Evolutionary conservation across 2,329 filamentous ascomycete genomes (phyloP).

Genomic region (Ascochyta clinopodiicola): DNA sequence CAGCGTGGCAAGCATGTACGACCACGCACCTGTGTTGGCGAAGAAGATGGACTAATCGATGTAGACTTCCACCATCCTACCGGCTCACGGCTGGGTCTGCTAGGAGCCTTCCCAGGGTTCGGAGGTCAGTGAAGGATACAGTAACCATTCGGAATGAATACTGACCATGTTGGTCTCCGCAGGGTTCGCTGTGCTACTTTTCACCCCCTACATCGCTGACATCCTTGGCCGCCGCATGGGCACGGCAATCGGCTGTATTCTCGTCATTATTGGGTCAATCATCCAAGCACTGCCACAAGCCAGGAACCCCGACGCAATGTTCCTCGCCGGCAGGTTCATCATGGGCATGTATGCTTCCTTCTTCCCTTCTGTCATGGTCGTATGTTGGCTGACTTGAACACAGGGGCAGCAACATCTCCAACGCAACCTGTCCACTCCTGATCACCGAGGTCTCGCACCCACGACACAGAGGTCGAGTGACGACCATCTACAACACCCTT

Average conservation of each 20-base stretch:
- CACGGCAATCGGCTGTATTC: conserved; percentile 60
- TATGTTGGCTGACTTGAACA: not conserved
- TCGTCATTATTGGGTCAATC: conserved; percentile 58
- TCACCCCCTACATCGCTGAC: conserved; percentile 41
- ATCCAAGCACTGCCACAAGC: conserved; percentile 55
- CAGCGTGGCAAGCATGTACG: conserved; percentile 36
- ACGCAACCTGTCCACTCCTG: conserved; percentile 61
- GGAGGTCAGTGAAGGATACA: conserved; percentile 33
- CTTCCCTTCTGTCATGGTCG: too few relatives aligned
- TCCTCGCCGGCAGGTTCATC: conserved; percentile 55
- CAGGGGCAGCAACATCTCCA: conserved; percentile 59
- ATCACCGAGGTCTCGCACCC: conserved; percentile 66
- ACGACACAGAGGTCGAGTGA: conserved; percentile 63
- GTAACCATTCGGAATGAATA: not conserved
- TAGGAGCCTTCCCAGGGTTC: conserved; percentile 55
- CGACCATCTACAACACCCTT: conserved; percentile 59
- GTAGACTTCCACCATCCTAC: conserved; percentile 51
- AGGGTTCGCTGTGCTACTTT: conserved; percentile 55
- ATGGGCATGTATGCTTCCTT: conserved; percentile 32
- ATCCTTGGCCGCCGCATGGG: conserved; percentile 56
- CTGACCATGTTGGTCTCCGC: not conserved
- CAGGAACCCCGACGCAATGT: conserved; percentile 50
- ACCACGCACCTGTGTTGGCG: conserved; percentile 37
- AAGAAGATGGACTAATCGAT: conserved; percentile 20
- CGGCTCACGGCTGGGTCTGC: conserved; percentile 55